Base-by-base conservation (phyloP, 2,329 filamentous ascomycete genomes). In the Alternaria brassicae region DNA sequence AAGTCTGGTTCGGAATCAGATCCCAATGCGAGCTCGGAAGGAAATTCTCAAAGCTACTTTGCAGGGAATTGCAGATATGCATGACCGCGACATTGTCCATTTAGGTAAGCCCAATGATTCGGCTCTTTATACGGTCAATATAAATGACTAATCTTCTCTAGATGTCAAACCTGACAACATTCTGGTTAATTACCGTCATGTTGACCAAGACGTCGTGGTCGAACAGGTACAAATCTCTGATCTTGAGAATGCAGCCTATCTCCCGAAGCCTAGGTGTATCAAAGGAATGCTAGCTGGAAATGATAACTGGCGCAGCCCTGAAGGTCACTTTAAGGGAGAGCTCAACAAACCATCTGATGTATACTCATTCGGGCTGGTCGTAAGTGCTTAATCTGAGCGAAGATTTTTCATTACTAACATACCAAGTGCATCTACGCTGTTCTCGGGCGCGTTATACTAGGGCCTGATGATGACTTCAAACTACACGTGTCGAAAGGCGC, bases 181-280 rank as follows among this genome's bases (percentile, higher is more conserved):
- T 39, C 53, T 75, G 66, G 62, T 72, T 30, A 42, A 72, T 40
- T 63, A 47, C 54, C 61, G 47, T 21, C 9, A 66, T 6, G 58
- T 44, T 15, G 55, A 50, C 8, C 6, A 64, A 51, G 56, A 64
- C 1, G 41, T 66, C 1, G 45, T 53, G 27, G 40, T 73, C 17
- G 61, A 72, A 36, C 32, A 61, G 42, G 71, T 71, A 1, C 67
- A 72, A 34, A 40, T 76, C 23, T 63, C 56, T 19, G 73, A 75
- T 54, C 54, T 77, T 23, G 72, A 77, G 48, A 75, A 75, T 59
- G 72, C 76, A 10, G 76, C 76, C 9, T 69, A 78, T 61, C 64
- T 79, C 19, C 75, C 75, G 1, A 67, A 72, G 56, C 64, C 65
- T 6, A 69, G 67, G 50, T 71, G 59, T 47, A 70, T 77, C 37